Percentiles rank a stretch among this genome's conserved stretches.
These are phyloP conservation scores for Agastache rugosa DNA, from an alignment of 257 asterid species.

Conservation along the genomic window DNA sequence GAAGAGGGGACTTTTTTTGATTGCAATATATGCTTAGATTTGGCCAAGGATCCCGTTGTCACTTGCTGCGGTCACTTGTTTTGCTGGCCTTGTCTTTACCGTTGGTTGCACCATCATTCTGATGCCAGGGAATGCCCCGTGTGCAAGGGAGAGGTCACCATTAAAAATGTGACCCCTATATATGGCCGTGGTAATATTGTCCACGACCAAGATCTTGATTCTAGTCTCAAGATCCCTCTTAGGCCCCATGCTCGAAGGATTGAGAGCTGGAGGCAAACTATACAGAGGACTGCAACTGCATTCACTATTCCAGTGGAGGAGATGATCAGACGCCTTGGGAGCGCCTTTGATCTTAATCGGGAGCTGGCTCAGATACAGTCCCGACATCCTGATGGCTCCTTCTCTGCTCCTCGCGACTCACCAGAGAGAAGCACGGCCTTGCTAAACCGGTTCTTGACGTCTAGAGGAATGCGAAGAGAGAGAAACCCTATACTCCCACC, in stretches of 20 bases:
- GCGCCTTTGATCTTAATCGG: constrained; percentile 56
- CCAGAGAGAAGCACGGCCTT: constrained; percentile 74
- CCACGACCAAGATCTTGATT: constrained; percentile 53
- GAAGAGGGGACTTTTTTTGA: constrained; percentile 85
- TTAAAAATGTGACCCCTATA: constrained; percentile 78
- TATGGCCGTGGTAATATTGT: constrained; percentile 71
- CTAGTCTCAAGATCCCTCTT: constrained; percentile 58
- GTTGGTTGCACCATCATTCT: constrained; percentile 88
- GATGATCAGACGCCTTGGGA: constrained; percentile 81
- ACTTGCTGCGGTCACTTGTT: constrained; percentile 97
- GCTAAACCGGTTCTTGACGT: constrained; percentile 71
- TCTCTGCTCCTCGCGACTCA: constrained; percentile 46
- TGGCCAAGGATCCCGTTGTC: constrained; percentile 92
- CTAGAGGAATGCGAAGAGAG: constrained; percentile 83
- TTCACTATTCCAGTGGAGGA: constrained; percentile 84
- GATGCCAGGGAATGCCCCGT: constrained; percentile 95
- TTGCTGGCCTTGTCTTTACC: constrained; percentile 97
- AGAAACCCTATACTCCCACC: constrained; percentile 46
- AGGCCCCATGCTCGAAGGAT: constrained; percentile 76
- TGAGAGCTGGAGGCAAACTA: constrained; percentile 86
- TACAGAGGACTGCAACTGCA: constrained; percentile 70
- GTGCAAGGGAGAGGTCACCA: constrained; percentile 92
- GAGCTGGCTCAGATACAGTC: constrained; percentile 58
- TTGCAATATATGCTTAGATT: constrained; percentile 92
- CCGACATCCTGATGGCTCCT: constrained; percentile 41